A percentile compares a stretch with the other conserved stretches of the same genome.
Evolutionary conservation across 495 filamentous ascomycete species (phyloP).

Genomic region (Xylaria cubensis): DNA sequence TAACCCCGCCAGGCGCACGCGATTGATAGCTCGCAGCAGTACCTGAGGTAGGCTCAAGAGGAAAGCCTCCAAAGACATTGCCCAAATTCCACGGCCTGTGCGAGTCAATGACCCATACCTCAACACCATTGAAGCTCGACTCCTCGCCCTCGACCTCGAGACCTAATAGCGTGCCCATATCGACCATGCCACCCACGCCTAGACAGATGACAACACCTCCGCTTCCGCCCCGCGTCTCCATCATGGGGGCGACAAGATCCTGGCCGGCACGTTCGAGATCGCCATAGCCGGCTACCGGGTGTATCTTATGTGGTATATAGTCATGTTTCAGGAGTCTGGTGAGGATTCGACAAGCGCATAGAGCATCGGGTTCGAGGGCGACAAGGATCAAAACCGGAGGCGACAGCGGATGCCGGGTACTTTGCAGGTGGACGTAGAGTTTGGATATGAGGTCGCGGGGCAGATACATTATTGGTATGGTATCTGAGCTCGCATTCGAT

Average conservation of each 20-base stretch:
- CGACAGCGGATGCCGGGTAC: conserved; percentile 79
- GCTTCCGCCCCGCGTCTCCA: conserved; percentile 75
- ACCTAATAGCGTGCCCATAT: conserved; percentile 76
- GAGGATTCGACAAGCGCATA: conserved; percentile 94
- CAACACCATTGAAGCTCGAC: conserved; percentile 70
- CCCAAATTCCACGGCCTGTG: conserved; percentile 92
- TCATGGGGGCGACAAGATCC: conserved; percentile 82
- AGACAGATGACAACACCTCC: conserved; percentile 91
- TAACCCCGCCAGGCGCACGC: conserved; percentile 57
- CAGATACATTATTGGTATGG: conserved; percentile 79
- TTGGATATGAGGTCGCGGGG: conserved; percentile 87
- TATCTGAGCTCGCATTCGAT: conserved; percentile 45
- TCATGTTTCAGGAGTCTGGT: conserved; percentile 91
- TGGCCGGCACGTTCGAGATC: conserved; percentile 80
- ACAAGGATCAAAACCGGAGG: conserved; percentile 92
- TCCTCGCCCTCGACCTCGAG: conserved; percentile 66
- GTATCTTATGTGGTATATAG: conserved; percentile 98
- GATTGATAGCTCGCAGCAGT: conserved; percentile 52
- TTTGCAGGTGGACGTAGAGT: conserved; percentile 86
- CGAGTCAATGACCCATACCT: conserved; percentile 94
- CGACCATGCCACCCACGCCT: conserved; percentile 89
- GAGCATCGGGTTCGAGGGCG: conserved; percentile 91
- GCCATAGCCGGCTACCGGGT: conserved; percentile 90
- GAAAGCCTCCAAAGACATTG: conserved; percentile 85
- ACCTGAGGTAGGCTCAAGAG: conserved; percentile 55